Percentiles rank a stretch among this genome's conserved stretches.
Evolutionary conservation across 192 early-diverging fungal species (phyloP).

Genomic region (Dissophora ornata): DNA sequence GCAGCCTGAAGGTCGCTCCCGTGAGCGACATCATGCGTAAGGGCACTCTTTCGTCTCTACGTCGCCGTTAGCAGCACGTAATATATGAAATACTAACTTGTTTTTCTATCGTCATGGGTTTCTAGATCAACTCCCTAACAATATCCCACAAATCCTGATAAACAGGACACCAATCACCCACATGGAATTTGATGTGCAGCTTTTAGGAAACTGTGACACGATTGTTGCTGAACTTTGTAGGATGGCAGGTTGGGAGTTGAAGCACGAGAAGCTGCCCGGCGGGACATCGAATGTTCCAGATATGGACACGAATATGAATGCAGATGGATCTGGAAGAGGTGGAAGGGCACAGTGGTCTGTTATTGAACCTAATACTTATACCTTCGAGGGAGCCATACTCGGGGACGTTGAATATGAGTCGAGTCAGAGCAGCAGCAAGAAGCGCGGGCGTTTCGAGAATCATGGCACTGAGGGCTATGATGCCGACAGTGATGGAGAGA

Average conservation of each 20-base stretch:
- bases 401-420: conserved; percentile 43
- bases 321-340: conserved; percentile 30
- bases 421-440: conserved; percentile 17
- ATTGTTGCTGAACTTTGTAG: conserved; percentile 84
- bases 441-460: conserved; percentile 8
- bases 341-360: conserved; percentile 33
- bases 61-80: neutral
- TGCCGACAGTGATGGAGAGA: conserved; percentile 21
- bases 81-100: no score
- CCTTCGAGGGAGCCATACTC: conserved; percentile 62
- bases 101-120: neutral
- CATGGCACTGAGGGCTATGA: conserved; percentile 7
- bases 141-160: conserved; percentile 91
- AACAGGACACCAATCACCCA: conserved; percentile 90
- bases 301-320: conserved; percentile 33
- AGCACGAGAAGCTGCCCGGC: conserved; percentile 72
- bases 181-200: conserved; percentile 89
- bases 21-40: conserved; percentile 89
- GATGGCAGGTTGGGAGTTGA: conserved; percentile 80
- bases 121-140: conserved; percentile 76
- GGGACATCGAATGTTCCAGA: conserved; percentile 44
- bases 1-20: conserved; percentile 94
- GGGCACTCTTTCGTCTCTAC: neutral
- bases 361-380: conserved; percentile 54
- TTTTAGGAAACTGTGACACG: conserved; percentile 87